Evolutionary conservation across 805 yeast species (phyloP), one percentile per base, ranked within the genome.

Genomic region (Lipomyces chichibuensis): DNA sequence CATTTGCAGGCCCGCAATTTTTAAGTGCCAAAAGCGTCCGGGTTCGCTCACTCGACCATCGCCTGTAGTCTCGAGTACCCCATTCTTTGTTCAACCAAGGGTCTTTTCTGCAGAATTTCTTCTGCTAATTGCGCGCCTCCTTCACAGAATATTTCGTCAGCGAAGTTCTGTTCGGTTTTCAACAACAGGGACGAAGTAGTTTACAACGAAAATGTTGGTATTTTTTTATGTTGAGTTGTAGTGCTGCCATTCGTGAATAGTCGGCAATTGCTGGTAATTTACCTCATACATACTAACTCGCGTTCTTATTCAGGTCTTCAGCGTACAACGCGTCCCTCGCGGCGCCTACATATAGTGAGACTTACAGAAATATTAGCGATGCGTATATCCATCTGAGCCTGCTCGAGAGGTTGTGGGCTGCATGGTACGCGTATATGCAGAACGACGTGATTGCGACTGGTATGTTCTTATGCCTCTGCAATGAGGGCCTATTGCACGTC

Each of bases 401-500:
- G 29, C 54, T 88, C 55, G 98, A 94, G 78, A 84, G 84, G 71
- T 76, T 86, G 65, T 94, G 99, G 99, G 96, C 96, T 13, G 81
- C 92, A 27, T 94, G 91, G 87, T 94, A 92, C 81, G 81, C 86
- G 66, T 92, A 87, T 80, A 85, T 92, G 84, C 84, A 87, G 73
- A 94, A 94, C 78, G 99, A 94, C 79, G 83, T 90, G 43, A 83
- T 94, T 69, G 97, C 98, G 62, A 94, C 98, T 1, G 99, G 98
- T 67, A 67, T 27, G 69, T 57, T 17, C 13, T 3, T 23, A 39
- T 27, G 43, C 46, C 35, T 59, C 25, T 53, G 49, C 9, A 13
- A 17, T 7, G 53, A 55, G 14, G 13, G 13, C 6, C 13, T 55
- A 55, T 20, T 23, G 14, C 13, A 11, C 27, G 14, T 43, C 23